Percentiles rank a stretch among this genome's conserved stretches.
Evolutionary conservation across 140 eudicot species (phyloP).

Genomic region (Anethum foeniculum): DNA sequence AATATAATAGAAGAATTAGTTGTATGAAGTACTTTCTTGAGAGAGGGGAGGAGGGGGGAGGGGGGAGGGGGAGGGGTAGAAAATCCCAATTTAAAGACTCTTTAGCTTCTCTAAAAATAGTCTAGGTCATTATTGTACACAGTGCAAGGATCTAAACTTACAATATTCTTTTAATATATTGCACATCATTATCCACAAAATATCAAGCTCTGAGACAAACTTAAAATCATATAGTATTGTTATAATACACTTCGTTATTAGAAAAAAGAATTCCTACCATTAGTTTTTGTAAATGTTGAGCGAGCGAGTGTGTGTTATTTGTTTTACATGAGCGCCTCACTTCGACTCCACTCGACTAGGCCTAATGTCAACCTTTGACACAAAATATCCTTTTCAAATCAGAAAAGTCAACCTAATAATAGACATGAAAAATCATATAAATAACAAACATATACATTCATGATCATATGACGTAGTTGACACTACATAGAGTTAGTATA

Average conservation of each 20-base stretch:
- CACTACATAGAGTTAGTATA: neutral
- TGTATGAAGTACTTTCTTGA: too few species aligned
- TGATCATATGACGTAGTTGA: neutral
- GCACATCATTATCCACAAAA: too few species aligned
- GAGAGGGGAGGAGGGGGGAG: too few species aligned
- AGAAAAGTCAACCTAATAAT: neutral
- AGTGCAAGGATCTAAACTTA: too few species aligned
- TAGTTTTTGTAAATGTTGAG: neutral
- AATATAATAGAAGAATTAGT: too few species aligned
- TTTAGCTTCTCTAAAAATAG: too few species aligned
- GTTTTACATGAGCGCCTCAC: neutral
- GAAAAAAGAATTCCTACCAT: neutral
- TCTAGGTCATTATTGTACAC: too few species aligned
- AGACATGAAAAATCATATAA: neutral
- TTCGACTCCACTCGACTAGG: neutral
- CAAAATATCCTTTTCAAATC: neutral
- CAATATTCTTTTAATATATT: too few species aligned
- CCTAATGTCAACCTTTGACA: neutral
- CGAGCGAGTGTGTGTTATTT: neutral
- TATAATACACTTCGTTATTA: neutral
- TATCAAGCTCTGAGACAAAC: neutral
- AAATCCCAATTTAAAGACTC: too few species aligned
- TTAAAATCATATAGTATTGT: neutral
- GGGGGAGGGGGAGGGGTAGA: too few species aligned
- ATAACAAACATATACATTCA: neutral